Evolutionary conservation across 2,329 filamentous ascomycete genomes (phyloP), one percentile per base, ranked within the genome.

Genomic region (Aspergillus tubingensis): DNA sequence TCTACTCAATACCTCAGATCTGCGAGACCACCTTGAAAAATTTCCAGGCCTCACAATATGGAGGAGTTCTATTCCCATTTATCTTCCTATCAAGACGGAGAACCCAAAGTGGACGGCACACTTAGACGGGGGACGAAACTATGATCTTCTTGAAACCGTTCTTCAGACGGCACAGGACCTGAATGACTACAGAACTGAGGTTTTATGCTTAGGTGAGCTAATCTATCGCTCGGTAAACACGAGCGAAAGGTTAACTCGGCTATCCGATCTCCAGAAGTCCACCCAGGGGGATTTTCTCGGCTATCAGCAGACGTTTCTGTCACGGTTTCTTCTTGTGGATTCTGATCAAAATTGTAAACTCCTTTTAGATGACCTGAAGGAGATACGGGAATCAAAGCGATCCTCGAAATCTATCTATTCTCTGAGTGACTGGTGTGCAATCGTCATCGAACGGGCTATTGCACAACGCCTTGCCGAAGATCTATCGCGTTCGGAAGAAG

Each of bases 41-140:
- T 50, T 19, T 50, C 48, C 48, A 19, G 48, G 48, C 15, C 48
- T 50, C 8, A 50, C 48, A 5, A 4, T 50, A 7, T 50, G 48
- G 48, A 50, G 25, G 10, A 15, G 1, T 3, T 15, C 15, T n/a
- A 7, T 50, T 27, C 48, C 48, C 15, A 32, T 50, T 0, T 50
- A 50, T 19, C 19, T 50, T 2, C 48, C 48, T 10, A 50, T 50
- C 1, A 50, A 32, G 11, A 50, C 25, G 23, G 48, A 50, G 48
- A 50, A 50, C n/a, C 48, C 48, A n/a, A 19, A n/a, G 13, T 50
- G 48, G 48, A 25, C 0, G 17, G 17, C 2, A 11, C 19, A 4
- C 17, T 2, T 0, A 21, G 41, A 44, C 2, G 19, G 10, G 8
- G 41, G 41, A 44, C 7, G 17, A 11, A 6, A 10, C 41, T 15